phyloP scores from a whole-genome alignment of 306 rosid genomes.

The Herpetospermum pedunculosum region DNA sequence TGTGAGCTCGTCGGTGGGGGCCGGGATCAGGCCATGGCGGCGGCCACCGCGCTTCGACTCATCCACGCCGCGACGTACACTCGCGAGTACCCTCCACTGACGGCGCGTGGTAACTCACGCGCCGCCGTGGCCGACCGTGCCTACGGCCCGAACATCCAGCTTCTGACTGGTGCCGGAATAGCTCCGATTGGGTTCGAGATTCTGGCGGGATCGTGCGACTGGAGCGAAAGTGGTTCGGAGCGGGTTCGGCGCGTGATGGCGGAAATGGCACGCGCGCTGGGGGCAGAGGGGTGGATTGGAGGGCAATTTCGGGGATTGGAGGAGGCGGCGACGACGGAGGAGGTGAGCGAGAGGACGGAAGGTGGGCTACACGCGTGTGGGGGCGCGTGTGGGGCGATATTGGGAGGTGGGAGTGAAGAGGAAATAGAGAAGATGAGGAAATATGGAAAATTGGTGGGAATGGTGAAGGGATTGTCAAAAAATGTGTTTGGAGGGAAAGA shows the following conservation, averaged over 20 bases:
- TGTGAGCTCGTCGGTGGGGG: constrained; percentile 57
- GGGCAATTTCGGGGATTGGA: constrained; percentile 20
- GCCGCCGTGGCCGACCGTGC: neutral
- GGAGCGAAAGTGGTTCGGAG: constrained; percentile 20
- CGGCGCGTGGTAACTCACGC: neutral
- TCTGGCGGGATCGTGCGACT: constrained; percentile 22
- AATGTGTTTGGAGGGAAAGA: neutral
- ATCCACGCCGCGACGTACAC: constrained; percentile 19
- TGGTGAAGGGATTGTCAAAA: constrained; percentile 19
- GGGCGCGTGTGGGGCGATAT: constrained; percentile 56
- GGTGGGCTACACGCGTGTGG: constrained; percentile 61
- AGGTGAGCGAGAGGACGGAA: constrained; percentile 25
- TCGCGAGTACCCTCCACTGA: constrained; percentile 32
- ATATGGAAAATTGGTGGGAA: constrained; percentile 39
- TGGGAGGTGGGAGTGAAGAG: constrained; percentile 57
- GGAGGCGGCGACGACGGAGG: neutral
- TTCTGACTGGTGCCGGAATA: constrained; percentile 37
- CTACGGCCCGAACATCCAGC: constrained; percentile 27
- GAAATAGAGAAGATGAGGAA: constrained; percentile 34
- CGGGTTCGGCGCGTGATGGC: constrained; percentile 29
- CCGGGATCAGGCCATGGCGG: constrained; percentile 36
- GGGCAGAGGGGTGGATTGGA: constrained; percentile 33
- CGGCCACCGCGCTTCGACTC: constrained; percentile 53
- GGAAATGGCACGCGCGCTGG: constrained; percentile 51
- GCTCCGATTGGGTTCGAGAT: constrained; percentile 41